Base-by-base conservation (phyloP, 371 early-diverging fungal species). In the Mortierella sp. region DNA sequence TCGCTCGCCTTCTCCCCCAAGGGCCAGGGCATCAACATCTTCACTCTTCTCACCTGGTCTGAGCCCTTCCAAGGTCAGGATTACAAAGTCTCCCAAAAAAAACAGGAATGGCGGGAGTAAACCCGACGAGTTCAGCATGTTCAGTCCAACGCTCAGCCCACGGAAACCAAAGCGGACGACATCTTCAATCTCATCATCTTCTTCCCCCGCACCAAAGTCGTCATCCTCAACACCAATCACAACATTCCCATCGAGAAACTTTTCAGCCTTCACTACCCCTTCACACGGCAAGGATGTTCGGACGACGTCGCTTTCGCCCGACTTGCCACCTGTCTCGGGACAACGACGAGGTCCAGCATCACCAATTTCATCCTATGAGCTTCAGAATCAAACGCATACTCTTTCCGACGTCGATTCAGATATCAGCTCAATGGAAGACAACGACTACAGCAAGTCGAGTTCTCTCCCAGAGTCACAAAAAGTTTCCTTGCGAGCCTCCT, bases 141-240 rank as follows among this genome's bases (percentile, higher is more conserved):
- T 84, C 65, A 84, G 84, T 47, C 84, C 84, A 13, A 81, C 81
- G 8, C 79, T 84, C 71, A 84, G 80, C 47, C 84, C 84, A n/a
- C 84, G 84, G 65, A 81, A 84, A 55, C 44, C 60, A 28, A 84
- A 78, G 48, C 78, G 78, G 63, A n/a, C 38, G 8, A 52, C 24
- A n/a, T 21, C 68, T 24, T 19, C 24, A 9, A 28, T 45, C 38
- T 63, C 75, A 13, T 42, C 45, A 24, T 44, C 78, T 34, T 34
- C 24, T 47, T 21, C 73, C 0, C 26, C 11, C 14, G 19, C 65
- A 8, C 58, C 75, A 63, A 58, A n/a, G 48, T 57, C 74, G 8
- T 24, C 74, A 19, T 44, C 74, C 8, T 44, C 60, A 24, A 42
- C 24, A 42, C 38, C 38, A 5, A 10, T 4, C 3, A 9, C 55